Base-by-base conservation (phyloP, 2,329 filamentous ascomycete species). In the Claviceps pazoutovae region DNA sequence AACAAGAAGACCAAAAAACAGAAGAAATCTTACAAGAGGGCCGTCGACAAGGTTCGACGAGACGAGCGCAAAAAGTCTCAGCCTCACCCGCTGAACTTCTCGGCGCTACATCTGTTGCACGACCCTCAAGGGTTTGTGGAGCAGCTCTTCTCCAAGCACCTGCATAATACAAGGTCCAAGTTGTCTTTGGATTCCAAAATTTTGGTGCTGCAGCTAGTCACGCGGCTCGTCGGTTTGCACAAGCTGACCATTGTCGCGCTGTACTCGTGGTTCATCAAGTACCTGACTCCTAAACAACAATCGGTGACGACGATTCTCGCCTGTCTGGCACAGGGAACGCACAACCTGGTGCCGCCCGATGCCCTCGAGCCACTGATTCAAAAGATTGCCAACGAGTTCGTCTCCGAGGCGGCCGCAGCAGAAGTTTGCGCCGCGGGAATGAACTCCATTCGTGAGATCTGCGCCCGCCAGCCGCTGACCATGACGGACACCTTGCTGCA, bases 331-430 rank as follows among this genome's bases (percentile, higher is more conserved):
- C 93, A 97, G 71, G 86, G 87, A 3, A 89, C 88, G 7, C 93
- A 98, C 65, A 86, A 83, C 56, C 76, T 95, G 39, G 90, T 98
- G 0, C 93, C 93, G 0, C 91, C 91, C 0, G 93, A 98, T 72
- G 86, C 83, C 0, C 74, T 98, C 11, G 90, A 97, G 65, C 91
- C 93, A 0, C 71, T 97, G 4, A 74, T 98, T 2, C 84, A 88
- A 65, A 97, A 96, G 71, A 97, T 98, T 60, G 91, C 93, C 36
- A 96, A 97, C 63, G 93, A 98, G 66, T 98, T 98, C 63, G 91
- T 98, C 2, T 95, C 89, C 0, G 93, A 98, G 70, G 93, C 88
- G 1, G 83, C 90, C 0, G 90, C 93, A 0, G 79, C 86, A 3
- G 90, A 97, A 67, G 91, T 98, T 34, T 88, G 88, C 1, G 84